A percentile compares a stretch with the other conserved stretches of the same genome.
Conservation (phyloP, 164 flowering plant genomes). For the grape (Vitis vinifera) region ASM3070453v1 NC_081810.1:8259001-8259500, state of each 20-base stretch:
- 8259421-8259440: constrained; percentile 9
- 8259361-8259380: constrained; percentile 73
- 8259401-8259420: constrained; percentile 40
- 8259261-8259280: constrained; percentile 46
- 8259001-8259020: constrained; percentile 91
- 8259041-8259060: constrained; percentile 89
- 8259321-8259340: constrained; percentile 74
- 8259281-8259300: constrained; percentile 56
- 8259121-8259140: constrained; percentile 27
- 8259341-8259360: constrained; percentile 79
- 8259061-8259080: constrained; percentile 86
- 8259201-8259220: constrained; percentile 76
- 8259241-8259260: constrained; percentile 70
- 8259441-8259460: constrained; percentile 14
- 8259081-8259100: constrained; percentile 78
- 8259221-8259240: constrained; percentile 67
- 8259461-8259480: constrained; percentile 59
- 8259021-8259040: constrained; percentile 74
- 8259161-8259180: constrained; percentile 64
- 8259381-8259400: constrained; percentile 53
- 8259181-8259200: constrained; percentile 52
- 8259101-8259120: constrained; percentile 39
- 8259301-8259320: constrained; percentile 47
- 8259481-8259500: constrained; percentile 14
- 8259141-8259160: constrained; percentile 46